Evolutionary conservation across 805 yeast genomes (phyloP), one percentile per base, ranked within the genome.

Genomic region (Wickerhamomyces subpelliculosus): DNA sequence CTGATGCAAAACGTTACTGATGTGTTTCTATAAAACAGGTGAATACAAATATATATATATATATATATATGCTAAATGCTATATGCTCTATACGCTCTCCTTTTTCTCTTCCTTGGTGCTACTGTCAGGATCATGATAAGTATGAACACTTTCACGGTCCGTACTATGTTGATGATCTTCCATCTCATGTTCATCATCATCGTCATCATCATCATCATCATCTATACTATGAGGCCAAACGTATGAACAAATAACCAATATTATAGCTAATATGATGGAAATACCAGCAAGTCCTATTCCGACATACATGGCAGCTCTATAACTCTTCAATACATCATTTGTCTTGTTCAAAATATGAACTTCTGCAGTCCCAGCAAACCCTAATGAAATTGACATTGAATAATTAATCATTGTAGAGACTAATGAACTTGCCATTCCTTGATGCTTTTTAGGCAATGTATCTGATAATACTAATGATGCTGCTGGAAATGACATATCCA

Each of bases 401-500:
- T 84, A 84, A 55, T 80, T 84, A 11, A 80, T 75, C 47, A 80
- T 75, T 0, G 93, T 82, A 17, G 80, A 69, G 5, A 81, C 79
- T 35, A 84, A 61, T 0, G 87, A 79, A 0, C 87, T 88, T 1
- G 88, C 89, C 70, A 80, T 74, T 8, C 90, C 93, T 58, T 84
- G 93, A 47, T 78, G 75, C 41, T 70, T 64, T 34, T 65, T 56
- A 0, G 89, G 88, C 27, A 83, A 61, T 34, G 62, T 62, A 42
- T 77, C 78, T 8, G 81, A 72, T 30, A 83, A 55, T 12, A 80
- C 68, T 35, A 83, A 66, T 0, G 87, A 74, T 0, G 84, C 78
- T 1, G 89, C 80, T 0, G 93, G 90, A 56, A 82, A 84, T 21
- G 84, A 76, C 55, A 79, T 62, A 54, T 84, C 90, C 88, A 84